phyloP scores from a whole-genome alignment of 805 yeast species.

The Lipomyces kockii region DNA sequence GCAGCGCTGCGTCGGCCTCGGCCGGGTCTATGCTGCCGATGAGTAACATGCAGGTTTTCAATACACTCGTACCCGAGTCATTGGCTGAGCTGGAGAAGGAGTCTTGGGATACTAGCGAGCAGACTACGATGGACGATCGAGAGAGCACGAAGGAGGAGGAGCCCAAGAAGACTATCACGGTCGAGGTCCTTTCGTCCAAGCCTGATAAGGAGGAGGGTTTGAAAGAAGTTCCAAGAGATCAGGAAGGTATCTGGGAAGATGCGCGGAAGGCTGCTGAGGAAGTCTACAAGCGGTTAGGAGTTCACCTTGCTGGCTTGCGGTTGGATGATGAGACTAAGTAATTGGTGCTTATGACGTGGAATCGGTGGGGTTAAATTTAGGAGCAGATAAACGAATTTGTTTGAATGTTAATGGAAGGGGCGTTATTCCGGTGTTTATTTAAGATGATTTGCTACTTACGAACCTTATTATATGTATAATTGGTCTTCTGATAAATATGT shows the following conservation, averaged over 20 bases:
- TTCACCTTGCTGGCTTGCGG: slow-evolving; percentile 31
- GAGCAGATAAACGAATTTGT: not conserved
- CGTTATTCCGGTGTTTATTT: not conserved
- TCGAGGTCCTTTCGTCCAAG: slow-evolving; percentile 35
- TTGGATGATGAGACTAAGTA: slow-evolving; percentile 20
- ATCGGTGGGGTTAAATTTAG: not conserved
- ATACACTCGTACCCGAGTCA: slow-evolving; percentile 37
- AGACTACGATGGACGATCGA: slow-evolving; percentile 4
- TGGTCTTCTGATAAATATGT: no score
- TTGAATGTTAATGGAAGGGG: not conserved
- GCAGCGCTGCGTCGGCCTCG: not conserved
- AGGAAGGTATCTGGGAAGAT: slow-evolving; percentile 40
- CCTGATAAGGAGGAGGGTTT: slow-evolving; percentile 34
- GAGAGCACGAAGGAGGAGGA: slow-evolving; percentile 16
- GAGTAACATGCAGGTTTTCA: slow-evolving; percentile 37
- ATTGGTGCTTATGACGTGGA: not conserved
- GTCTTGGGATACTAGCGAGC: slow-evolving; percentile 27
- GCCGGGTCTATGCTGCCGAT: slow-evolving; percentile 5
- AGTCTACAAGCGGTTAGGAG: slow-evolving; percentile 40
- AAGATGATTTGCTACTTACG: not conserved
- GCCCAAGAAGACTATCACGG: slow-evolving; percentile 27
- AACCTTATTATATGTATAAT: no score
- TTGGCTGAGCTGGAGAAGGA: slow-evolving; percentile 41
- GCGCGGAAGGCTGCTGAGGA: slow-evolving; percentile 44
- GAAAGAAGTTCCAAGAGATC: slow-evolving; percentile 18